Conservation (phyloP, 164 flowering plant species). For the Nymphaea thermarum region DNA sequence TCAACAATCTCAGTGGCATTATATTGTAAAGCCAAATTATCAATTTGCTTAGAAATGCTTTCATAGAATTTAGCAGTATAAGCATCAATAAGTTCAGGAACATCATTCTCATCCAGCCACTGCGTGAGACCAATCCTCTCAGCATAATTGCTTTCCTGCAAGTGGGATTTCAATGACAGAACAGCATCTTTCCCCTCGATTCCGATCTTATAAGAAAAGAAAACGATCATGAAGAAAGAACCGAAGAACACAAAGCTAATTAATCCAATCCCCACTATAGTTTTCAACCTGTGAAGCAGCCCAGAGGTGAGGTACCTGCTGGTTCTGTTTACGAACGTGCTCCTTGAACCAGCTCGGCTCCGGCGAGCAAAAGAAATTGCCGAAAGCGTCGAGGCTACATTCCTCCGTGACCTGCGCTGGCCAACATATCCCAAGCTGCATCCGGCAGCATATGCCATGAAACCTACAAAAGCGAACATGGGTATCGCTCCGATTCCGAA, state of each 20-base stretch:
- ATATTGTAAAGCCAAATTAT: conserved; percentile 13
- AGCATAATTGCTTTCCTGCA: conserved; percentile 16
- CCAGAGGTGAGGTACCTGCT: conserved; percentile 1
- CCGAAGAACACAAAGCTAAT: conserved; percentile 12
- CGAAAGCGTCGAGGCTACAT: conserved; percentile 8
- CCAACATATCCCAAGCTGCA: neutral
- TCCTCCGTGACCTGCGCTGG: conserved; percentile 1
- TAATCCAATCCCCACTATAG: conserved; percentile 10
- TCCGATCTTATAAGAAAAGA: conserved; percentile 16
- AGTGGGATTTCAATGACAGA: conserved; percentile 12
- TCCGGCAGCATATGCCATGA: conserved; percentile 10
- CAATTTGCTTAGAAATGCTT: conserved; percentile 7
- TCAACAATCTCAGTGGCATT: conserved; percentile 17
- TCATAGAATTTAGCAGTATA: conserved; percentile 8
- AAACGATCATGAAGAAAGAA: conserved; percentile 9
- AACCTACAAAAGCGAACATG: conserved; percentile 5
- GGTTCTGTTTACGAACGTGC: conserved; percentile 4
- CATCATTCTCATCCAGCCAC: conserved; percentile 15
- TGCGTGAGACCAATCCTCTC: conserved; percentile 13
- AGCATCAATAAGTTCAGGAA: conserved; percentile 11
- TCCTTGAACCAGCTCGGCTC: neutral
- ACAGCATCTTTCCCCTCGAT: conserved; percentile 17
- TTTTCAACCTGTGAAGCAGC: conserved; percentile 12
- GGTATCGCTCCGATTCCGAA: conserved; percentile 7
- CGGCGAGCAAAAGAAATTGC: conserved; percentile 10